Conservation (phyloP, 371 early-diverging fungal species). For the Syncephalastrum sp. region DNA sequence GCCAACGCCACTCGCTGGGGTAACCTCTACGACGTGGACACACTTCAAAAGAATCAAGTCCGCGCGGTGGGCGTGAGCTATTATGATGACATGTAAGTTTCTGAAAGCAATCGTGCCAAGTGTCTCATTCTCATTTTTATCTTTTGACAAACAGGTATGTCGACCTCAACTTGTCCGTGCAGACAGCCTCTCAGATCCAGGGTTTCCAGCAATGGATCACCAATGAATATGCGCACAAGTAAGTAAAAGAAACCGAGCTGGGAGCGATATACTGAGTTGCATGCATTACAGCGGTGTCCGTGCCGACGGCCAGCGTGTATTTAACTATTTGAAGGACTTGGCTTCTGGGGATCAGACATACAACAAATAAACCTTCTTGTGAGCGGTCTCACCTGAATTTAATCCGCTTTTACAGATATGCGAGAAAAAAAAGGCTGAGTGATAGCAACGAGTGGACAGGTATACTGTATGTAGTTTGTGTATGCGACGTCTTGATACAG, state of each 20-base stretch:
- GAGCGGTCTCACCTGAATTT: no score
- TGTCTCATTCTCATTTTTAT: neutral
- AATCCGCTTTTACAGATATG: no score
- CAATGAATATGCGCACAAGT: constrained; percentile 75
- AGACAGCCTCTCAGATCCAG: constrained; percentile 56
- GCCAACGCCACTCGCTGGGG: constrained; percentile 62
- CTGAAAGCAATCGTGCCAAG: neutral
- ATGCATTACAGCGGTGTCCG: constrained; percentile 44
- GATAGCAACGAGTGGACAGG: no score
- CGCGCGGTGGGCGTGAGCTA: constrained; percentile 70
- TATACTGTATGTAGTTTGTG: no score
- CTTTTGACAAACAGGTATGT: constrained; percentile 46
- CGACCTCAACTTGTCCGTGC: constrained; percentile 61
- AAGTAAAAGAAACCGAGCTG: constrained; percentile 15
- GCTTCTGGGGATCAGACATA: constrained; percentile 55
- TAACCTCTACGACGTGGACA: constrained; percentile 54
- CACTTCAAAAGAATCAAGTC: constrained; percentile 51
- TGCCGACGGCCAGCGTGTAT: constrained; percentile 53
- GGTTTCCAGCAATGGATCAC: constrained; percentile 72
- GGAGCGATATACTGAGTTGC: neutral
- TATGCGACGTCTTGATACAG: no score
- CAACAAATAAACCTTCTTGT: constrained; percentile 27
- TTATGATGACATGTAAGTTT: constrained; percentile 67
- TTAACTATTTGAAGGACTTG: constrained; percentile 58
- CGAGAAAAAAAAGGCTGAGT: no score